Evolutionary conservation across 768 basidiomycete species (phyloP).

Genomic region (Hypsizygus marmoreus): DNA sequence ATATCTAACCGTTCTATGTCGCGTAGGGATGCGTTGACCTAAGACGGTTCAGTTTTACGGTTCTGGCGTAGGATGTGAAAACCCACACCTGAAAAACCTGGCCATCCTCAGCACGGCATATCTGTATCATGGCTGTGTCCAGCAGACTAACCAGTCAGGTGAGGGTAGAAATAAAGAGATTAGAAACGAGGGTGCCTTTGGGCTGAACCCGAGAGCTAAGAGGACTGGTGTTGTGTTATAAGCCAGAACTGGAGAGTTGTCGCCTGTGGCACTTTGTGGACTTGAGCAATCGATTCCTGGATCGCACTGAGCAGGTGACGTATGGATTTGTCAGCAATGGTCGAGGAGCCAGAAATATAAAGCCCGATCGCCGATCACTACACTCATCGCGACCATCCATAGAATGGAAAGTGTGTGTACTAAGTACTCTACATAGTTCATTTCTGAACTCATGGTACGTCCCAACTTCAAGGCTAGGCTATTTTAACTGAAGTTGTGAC

Average conservation of each 20-base stretch:
- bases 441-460: background rate
- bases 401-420: no score
- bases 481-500: background rate
- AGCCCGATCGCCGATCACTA: no score
- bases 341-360: no score
- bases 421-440: no score
- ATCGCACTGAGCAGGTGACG: no score
- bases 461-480: background rate
- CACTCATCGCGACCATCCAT: no score
- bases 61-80: conserved; percentile 1
- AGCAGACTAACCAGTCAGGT: background rate
- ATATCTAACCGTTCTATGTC: conserved; percentile 73
- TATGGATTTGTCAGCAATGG: background rate
- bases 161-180: background rate
- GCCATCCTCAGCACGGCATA: conserved; percentile 68
- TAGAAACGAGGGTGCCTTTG: background rate
- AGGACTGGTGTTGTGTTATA: no score
- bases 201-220: no score
- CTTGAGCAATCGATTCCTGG: no score
- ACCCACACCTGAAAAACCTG: conserved; percentile 55
- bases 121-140: conserved; percentile 50
- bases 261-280: no score
- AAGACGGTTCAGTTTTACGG: background rate
- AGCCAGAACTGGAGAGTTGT: no score
- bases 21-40: conserved; percentile 68